Evolutionary conservation across 2,329 filamentous ascomycete genomes (phyloP), one percentile per base, ranked within the genome.

Genomic region (Aspergillus sergii): DNA sequence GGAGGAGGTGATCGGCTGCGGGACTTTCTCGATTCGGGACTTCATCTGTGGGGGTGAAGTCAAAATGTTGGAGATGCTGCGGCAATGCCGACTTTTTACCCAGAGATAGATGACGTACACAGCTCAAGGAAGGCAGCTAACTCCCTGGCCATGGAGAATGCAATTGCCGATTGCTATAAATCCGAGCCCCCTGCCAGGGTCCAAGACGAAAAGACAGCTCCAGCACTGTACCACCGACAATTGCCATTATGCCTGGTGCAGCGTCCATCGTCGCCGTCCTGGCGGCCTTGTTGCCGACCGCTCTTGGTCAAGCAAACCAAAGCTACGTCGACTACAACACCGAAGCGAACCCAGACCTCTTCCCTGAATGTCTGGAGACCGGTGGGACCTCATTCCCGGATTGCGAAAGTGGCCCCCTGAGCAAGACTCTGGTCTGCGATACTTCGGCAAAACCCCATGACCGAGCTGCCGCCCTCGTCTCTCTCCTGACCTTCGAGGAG

Each of bases 371-470:
- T 1, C 19, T 70, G 6, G 67, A 60, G 4, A 67, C 54, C 3
- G 65, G 75, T 32, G 59, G 70, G 19, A 58, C 68, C 1, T 66
- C 66, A 14, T 85, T 85, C 62, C 84, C 85, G 1, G 83, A 86
- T 65, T 86, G 84, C 66, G 69, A 70, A 10, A 82, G 80, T 72
- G 83, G 84, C 0, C 84, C 84, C 0, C 71, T 86, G 48, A 81
- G 76, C 55, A 79, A 80, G 39, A 83, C 83, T 46, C 75, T 78
- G 4, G 82, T 88, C 14, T 88, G 86, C 68, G 77, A 88, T 62
- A 73, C 75, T 3, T 78, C 79, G 16, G 79, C 76, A 19, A 71
- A 70, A 32, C 70, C 75, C 2, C 72, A 76, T 10, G 76, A 80
- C 32, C 75, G 84, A 48, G 82, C 82, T 2, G 76, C 74, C 16